Evolutionary conservation across 192 early-diverging fungal genomes (phyloP), one percentile per base, ranked within the genome.

Genomic region (Spizellomyces punctatus): DNA sequence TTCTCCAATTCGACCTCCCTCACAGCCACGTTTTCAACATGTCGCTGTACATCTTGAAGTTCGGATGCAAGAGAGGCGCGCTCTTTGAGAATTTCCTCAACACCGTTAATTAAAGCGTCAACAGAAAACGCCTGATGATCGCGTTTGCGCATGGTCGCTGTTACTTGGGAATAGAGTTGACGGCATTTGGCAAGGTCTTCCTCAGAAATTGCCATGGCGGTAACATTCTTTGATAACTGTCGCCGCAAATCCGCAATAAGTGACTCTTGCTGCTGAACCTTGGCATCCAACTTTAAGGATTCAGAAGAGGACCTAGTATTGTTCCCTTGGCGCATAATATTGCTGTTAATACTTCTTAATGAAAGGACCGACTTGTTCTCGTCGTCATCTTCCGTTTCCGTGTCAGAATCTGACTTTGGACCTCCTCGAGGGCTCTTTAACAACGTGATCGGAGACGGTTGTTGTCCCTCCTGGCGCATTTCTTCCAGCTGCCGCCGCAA

Each of bases 401-500:
- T 36, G 27, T 36, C 27, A 36, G 27, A 36, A 36, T 36, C 27
- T 36, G 27, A 36, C 27, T 36, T 36, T 3, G 27, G 27, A 36
- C 27, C 27, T 36, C 27, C 27, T 36, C 27, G 27, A 36, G 27
- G 27, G 27, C 27, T 36, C 27, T 36, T 36, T 36, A 3, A 36
- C 27, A 36, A 3, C 27, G 27, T 3, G 27, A 36, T 36, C 27
- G 27, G 27, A 36, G 27, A 36, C 0, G 27, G 27, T 36, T 36
- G 27, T 36, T 36, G 27, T 36, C 27, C 27, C 27, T 2, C 27
- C 27, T 36, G 36, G 46, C 19, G 42, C 44, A 63, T 21, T 27
- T 69, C 68, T 14, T 64, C 36, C 48, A 76, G 49, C 12, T 63
- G 56, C 6, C 21, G 59, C 60, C 77, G 48, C 8, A 83, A 56